These are phyloP conservation scores for Tylopilus rubrobrunneus DNA, from an alignment of 768 basidiomycete genomes.

Conservation along the genomic window DNA sequence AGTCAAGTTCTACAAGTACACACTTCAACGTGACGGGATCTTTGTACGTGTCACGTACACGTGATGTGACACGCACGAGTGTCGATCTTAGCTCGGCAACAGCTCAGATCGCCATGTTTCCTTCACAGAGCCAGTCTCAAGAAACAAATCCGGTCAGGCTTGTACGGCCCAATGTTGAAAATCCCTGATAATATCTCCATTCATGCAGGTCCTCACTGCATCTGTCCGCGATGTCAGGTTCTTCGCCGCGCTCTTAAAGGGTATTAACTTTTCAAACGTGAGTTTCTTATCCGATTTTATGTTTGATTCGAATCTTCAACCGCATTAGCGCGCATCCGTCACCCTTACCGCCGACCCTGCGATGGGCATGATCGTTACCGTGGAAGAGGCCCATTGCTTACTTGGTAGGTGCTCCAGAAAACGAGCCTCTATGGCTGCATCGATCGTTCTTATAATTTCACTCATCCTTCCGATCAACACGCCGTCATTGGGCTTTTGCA, in stretches of 20 bases:
- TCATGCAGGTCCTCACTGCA: slow-evolving; percentile 54
- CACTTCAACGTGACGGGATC: not conserved
- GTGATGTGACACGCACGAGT: too few relatives aligned
- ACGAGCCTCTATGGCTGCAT: not conserved
- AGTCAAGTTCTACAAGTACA: too few relatives aligned
- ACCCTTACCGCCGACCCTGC: slow-evolving; percentile 60
- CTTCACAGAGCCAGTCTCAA: slow-evolving; percentile 18
- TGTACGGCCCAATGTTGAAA: not conserved
- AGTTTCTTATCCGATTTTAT: slow-evolving; percentile 24
- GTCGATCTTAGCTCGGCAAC: too few relatives aligned
- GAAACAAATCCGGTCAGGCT: slow-evolving; percentile 22
- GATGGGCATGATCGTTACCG: slow-evolving; percentile 73
- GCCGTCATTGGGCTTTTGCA: slow-evolving; percentile 27
- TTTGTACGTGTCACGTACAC: not conserved
- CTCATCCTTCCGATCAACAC: not conserved
- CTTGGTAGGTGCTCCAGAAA: slow-evolving; percentile 49
- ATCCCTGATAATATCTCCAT: slow-evolving; percentile 2
- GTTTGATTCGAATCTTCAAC: slow-evolving; percentile 9
- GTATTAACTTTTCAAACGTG: slow-evolving; percentile 79
- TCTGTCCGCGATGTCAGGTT: slow-evolving; percentile 81
- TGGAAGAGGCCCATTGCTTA: slow-evolving; percentile 81
- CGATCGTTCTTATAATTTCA: not conserved
- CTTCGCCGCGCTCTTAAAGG: slow-evolving; percentile 72
- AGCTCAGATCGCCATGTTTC: too few relatives aligned
- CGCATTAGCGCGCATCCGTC: slow-evolving; percentile 66